Evolutionary conservation across 2,329 filamentous ascomycete genomes (phyloP), one percentile per base, ranked within the genome.

Genomic region (Fusarium mundagurra): DNA sequence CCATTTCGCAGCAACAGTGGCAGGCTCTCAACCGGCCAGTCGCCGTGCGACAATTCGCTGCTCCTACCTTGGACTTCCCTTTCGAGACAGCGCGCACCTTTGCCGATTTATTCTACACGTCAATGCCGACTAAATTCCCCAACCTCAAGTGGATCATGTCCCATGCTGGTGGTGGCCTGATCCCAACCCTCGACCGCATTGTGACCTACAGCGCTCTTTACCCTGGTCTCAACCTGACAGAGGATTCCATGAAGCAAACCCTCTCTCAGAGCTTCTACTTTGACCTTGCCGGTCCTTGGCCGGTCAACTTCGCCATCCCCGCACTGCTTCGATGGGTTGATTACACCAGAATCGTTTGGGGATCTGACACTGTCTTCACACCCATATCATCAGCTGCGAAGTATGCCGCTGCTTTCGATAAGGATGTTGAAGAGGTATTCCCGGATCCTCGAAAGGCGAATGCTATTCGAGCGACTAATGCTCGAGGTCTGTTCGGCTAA

Each of bases 91-190:
- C 73, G 1, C 73, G 74, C 4, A 64, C 74, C 3, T 76, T 76
- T 33, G 69, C 73, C 27, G 74, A 76, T n/a, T 27, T 76, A 3
- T 70, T 76, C 31, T 72, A 70, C 36, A 72, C 74, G 1, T 47
- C 64, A 20, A 71, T 80, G 8, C 77, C 77, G 1, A 61, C 45
- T 1, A 72, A 77, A 16, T 80, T 78, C 29, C 61, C 78, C 10
- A 34, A 61, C 29, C 55, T 80, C 8, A 71, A 33, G 17, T 80
- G 77, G 77, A 80, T 80, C 18, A 75, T 80, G 11, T 75, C 78
- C 0, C 78, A 80, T 24, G 77, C 72, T 16, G 76, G 78, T 0
- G 78, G 78, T 13, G 78, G 66, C 3, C 69, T 80, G 6, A 51
- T 79, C 5, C 73, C 78, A 6, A 78, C 76, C 1, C 24, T 79